Base-by-base conservation (phyloP, 179 eudicot genomes). In the Amaranthus tricolor region DNA sequence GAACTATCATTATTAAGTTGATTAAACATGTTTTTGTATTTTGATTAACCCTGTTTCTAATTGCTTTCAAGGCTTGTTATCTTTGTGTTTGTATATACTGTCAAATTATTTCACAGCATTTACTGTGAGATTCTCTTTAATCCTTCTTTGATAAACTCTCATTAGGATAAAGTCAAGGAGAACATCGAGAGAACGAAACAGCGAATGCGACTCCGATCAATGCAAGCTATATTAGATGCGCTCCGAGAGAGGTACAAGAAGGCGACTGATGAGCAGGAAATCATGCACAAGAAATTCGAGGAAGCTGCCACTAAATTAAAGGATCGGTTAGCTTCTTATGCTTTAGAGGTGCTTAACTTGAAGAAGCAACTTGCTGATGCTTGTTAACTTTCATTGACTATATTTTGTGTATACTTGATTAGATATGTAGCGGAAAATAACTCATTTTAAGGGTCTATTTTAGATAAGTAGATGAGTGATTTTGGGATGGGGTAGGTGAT, bases 131-230 rank as follows among this genome's bases (percentile, higher is more conserved):
- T 59, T 70, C 56, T 9, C 11, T 49, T 19, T 40, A 19, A 9
- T 43, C 12, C 59, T 13, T 8, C 7, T 14, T 5, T 8, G 5
- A 24, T 19, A 49, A 58, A 12, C 13, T 53, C 51, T 61, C 6
- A 56, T 65, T 82, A 92, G 97, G 90, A 81, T 70, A 71, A 66
- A 64, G 82, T 81, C 14, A 68, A 56, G 73, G 60, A 74, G 24
- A 73, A 57, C 77, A 87, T 80, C 78, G 93, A 87, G 58, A 88
- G 56, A 75, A 83, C 91, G 31, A 93, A 89, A 82, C 84, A 89
- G 9, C 86, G 88, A 69, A 95, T 89, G 96, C 87, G 88, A 84
- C 90, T 95, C 17, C 75, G 79, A 66, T 88, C 88, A 15, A 79
- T 89, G 51, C 90, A 93, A 62, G 75, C 82, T 8, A 89, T 85